phyloP scores from a whole-genome alignment of 2,329 filamentous ascomycete genomes.

The Colletotrichum sansevieriae region DNA sequence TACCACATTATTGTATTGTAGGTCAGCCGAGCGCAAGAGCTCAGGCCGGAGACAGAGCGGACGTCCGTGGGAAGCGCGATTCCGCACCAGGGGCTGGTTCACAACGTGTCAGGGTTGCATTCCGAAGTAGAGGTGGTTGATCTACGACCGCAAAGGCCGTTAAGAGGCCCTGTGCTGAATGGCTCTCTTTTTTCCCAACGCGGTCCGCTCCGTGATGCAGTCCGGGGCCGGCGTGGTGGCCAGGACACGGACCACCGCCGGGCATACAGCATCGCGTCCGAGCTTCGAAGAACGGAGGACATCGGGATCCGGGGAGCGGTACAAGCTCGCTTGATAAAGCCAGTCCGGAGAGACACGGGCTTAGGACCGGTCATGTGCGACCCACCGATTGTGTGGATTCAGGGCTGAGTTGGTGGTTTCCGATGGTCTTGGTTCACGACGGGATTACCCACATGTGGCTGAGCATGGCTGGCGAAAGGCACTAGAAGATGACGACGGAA shows the following conservation, averaged over 20 bases:
- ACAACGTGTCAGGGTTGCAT: constrained; percentile 31
- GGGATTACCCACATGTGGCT: not conserved
- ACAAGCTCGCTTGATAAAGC: not conserved
- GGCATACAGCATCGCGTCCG: constrained; percentile 1
- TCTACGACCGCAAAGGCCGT: constrained; percentile 39
- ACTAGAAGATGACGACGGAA: not conserved
- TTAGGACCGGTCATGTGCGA: too few species aligned
- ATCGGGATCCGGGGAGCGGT: not conserved
- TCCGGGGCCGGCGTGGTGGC: constrained; percentile 29
- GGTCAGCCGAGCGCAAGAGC: not conserved
- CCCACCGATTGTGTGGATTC: too few species aligned
- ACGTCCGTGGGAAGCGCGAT: not conserved
- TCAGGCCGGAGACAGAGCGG: too few species aligned
- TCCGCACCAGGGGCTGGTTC: not conserved
- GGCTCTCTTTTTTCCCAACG: not conserved
- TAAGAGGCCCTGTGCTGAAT: constrained; percentile 28
- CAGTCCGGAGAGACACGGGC: not conserved
- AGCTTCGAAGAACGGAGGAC: constrained; percentile 1
- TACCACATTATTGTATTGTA: not conserved
- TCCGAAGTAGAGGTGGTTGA: constrained; percentile 20
- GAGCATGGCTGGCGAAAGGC: too few species aligned
- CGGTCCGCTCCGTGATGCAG: constrained; percentile 36
- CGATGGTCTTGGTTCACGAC: not conserved
- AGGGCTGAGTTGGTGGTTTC: too few species aligned
- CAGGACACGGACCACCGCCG: constrained; percentile 38